phyloP scores from a whole-genome alignment of 1,284 basidiomycete genomes.

The Ceratobasidium sp. region DNA sequence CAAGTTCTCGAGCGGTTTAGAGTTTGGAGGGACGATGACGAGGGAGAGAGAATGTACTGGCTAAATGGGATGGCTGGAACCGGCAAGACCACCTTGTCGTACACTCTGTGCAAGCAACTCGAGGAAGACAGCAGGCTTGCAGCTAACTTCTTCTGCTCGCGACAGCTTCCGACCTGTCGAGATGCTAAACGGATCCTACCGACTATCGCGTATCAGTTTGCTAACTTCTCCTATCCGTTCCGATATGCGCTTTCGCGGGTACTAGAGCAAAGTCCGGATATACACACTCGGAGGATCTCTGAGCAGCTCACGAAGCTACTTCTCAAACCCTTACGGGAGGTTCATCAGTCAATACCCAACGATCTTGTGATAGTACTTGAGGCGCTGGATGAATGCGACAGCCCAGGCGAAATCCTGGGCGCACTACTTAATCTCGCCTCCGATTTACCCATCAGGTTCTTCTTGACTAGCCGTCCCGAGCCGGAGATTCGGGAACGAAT shows the following conservation, averaged over 20 bases:
- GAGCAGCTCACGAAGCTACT: background rate
- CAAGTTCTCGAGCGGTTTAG: background rate
- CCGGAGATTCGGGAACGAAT: background rate
- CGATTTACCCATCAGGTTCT: constrained; percentile 10
- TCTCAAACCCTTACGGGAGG: background rate
- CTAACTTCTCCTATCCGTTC: background rate
- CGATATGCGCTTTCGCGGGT: background rate
- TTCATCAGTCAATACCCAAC: background rate
- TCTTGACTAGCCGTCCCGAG: constrained; percentile 26
- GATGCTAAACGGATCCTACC: constrained; percentile 4
- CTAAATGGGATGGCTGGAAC: constrained; percentile 21
- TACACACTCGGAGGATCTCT: background rate
- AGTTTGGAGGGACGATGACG: background rate
- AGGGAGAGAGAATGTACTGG: background rate
- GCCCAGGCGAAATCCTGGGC: background rate
- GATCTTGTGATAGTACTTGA: background rate
- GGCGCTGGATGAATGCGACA: constrained; percentile 19
- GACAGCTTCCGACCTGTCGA: no score
- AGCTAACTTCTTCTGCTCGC: constrained; percentile 9
- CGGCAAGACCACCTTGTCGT: constrained; percentile 3
- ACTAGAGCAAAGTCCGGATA: background rate
- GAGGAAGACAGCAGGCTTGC: background rate
- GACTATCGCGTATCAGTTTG: constrained; percentile 9
- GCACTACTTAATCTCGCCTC: background rate
- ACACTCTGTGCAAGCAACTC: background rate